Conservation (phyloP, 140 eudicot genomes). For the Oenanthe javanica region DNA sequence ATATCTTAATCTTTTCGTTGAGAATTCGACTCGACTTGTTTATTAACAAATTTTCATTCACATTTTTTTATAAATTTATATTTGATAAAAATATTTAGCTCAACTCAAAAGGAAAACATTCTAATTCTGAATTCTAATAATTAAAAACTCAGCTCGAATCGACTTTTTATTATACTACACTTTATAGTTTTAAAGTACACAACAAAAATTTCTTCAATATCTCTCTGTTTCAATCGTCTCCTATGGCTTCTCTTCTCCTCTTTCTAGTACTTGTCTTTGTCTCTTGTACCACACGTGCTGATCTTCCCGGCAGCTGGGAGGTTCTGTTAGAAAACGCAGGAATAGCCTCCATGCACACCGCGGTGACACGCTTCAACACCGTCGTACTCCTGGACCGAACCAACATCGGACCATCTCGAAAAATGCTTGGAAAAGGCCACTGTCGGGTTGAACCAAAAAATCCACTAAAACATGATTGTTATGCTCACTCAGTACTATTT, state of each 20-base stretch:
- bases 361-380: slow-evolving; percentile 69
- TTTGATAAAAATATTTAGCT: no score
- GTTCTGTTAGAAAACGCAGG: slow-evolving; percentile 61
- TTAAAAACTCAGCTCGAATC: no score
- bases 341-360: slow-evolving; percentile 91
- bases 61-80: neutral
- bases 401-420: slow-evolving; percentile 41
- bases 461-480: slow-evolving; percentile 37
- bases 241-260: neutral
- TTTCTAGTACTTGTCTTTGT: neutral
- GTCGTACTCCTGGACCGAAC: slow-evolving; percentile 81
- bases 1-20: no score
- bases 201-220: neutral
- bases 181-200: neutral
- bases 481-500: slow-evolving; percentile 59
- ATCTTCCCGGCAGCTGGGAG: slow-evolving; percentile 67
- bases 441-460: slow-evolving; percentile 26
- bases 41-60: no score
- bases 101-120: no score
- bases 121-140: no score
- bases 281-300: slow-evolving; percentile 3
- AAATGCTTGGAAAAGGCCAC: slow-evolving; percentile 29
- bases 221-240: neutral
- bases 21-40: no score
- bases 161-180: no score